Evolutionary conservation across 2,329 filamentous ascomycete species (phyloP).

Genomic region (Fusarium incarnatum): DNA sequence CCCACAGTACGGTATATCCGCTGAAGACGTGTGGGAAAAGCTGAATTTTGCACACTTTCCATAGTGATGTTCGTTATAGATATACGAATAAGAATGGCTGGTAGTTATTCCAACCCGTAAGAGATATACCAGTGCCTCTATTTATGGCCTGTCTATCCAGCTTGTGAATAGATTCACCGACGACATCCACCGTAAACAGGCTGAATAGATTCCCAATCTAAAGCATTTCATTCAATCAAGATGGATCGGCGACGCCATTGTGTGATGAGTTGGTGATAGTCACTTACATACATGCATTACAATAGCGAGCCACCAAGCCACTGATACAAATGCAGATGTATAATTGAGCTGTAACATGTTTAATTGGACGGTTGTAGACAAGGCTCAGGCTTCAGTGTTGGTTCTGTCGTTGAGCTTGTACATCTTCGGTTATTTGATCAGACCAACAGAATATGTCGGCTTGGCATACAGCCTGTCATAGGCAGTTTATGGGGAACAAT

Average conservation of each 20-base stretch:
- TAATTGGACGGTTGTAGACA: not conserved
- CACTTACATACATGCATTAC: slow-evolving; percentile 4
- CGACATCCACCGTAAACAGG: not conserved
- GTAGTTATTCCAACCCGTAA: not conserved
- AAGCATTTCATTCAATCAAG: slow-evolving; percentile 9
- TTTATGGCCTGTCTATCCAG: slow-evolving; percentile 9
- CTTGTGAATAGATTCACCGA: not conserved
- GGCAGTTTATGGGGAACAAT: not conserved
- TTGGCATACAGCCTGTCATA: not conserved
- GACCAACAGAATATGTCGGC: not conserved
- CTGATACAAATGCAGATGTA: not conserved
- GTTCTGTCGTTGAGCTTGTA: slow-evolving; percentile 3
- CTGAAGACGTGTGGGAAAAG: not conserved
- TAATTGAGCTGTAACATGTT: not conserved
- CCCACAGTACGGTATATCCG: slow-evolving; percentile 60
- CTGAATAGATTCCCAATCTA: slow-evolving; percentile 15
- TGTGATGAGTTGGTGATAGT: slow-evolving; percentile 16
- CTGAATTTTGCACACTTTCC: not conserved
- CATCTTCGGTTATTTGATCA: slow-evolving; percentile 11
- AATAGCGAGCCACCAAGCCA: slow-evolving; percentile 25
- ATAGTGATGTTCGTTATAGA: slow-evolving; percentile 2
- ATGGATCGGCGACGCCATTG: slow-evolving; percentile 15
- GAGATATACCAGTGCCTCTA: not conserved
- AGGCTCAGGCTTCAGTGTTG: not conserved
- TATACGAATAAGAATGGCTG: not conserved